phyloP scores from a whole-genome alignment of 108 stramenopile genomes.

The Seminavis robusta region DNA sequence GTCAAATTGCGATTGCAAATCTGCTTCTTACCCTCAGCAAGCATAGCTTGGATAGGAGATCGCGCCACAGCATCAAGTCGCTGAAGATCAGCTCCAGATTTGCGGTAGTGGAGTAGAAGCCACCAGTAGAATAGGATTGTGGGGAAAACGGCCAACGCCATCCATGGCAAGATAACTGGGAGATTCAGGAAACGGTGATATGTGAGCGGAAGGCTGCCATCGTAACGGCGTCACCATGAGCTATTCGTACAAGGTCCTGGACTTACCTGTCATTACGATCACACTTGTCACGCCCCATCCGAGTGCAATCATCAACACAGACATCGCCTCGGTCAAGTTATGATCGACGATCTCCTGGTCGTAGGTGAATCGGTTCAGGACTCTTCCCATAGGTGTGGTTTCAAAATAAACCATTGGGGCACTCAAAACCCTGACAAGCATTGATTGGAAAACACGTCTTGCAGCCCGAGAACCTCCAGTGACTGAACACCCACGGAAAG shows the following conservation, averaged over 20 bases:
- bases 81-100: constrained; percentile 77
- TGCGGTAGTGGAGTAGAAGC: constrained; percentile 67
- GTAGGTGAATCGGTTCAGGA: constrained; percentile 89
- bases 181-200: too few species aligned
- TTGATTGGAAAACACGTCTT: constrained; percentile 30
- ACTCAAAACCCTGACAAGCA: constrained; percentile 47
- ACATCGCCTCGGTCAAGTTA: constrained; percentile 67
- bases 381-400: constrained; percentile 86
- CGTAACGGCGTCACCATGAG: too few species aligned
- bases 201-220: too few species aligned
- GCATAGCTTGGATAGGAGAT: constrained; percentile 76
- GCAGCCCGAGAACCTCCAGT: constrained; percentile 35
- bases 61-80: constrained; percentile 75
- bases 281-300: constrained; percentile 68
- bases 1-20: neutral
- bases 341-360: constrained; percentile 85
- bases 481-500: too few species aligned
- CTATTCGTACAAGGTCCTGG: too few species aligned
- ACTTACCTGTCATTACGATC: constrained; percentile 48
- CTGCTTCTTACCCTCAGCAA: constrained; percentile 45
- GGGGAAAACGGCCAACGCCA: constrained; percentile 48
- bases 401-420: constrained; percentile 89
- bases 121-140: constrained; percentile 48
- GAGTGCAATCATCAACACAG: constrained; percentile 57
- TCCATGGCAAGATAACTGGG: constrained; percentile 79